phyloP scores from a whole-genome alignment of 2,329 filamentous ascomycete genomes.

The Claviceps spartinae region DNA sequence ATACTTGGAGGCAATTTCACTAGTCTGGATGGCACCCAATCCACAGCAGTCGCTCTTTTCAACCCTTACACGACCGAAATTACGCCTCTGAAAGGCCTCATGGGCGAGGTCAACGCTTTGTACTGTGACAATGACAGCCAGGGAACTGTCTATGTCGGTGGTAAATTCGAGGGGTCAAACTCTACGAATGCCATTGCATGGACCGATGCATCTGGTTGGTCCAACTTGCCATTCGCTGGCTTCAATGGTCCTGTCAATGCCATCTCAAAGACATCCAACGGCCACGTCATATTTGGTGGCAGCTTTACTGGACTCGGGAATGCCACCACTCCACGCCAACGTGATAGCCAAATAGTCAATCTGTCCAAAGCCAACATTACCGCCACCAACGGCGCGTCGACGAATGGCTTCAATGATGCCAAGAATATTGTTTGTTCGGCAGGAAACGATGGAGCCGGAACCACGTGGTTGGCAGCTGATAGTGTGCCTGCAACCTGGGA shows the following conservation, averaged over 20 bases:
- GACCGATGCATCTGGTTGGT: slow-evolving; percentile 55
- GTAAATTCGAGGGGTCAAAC: slow-evolving; percentile 65
- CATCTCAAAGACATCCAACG: slow-evolving; percentile 66
- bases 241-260: slow-evolving; percentile 88
- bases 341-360: slow-evolving; percentile 71
- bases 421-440: slow-evolving; percentile 67
- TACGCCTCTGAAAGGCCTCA: slow-evolving; percentile 64
- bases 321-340: slow-evolving; percentile 50
- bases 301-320: slow-evolving; percentile 82
- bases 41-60: slow-evolving; percentile 69
- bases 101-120: slow-evolving; percentile 69
- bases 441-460: slow-evolving; percentile 53
- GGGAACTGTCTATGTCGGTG: slow-evolving; percentile 80
- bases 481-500: slow-evolving; percentile 67
- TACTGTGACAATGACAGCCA: slow-evolving; percentile 64
- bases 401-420: slow-evolving; percentile 58
- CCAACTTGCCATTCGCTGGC: slow-evolving; percentile 74
- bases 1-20: slow-evolving; percentile 94
- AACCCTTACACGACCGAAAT: slow-evolving; percentile 58
- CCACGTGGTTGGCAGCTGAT: slow-evolving; percentile 67
- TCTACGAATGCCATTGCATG: slow-evolving; percentile 86
- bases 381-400: slow-evolving; percentile 46
- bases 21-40: slow-evolving; percentile 62
- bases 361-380: slow-evolving; percentile 65
- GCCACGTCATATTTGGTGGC: slow-evolving; percentile 85